phyloP scores from a whole-genome alignment of 108 stramenopile species.

The Seminavis robusta region DNA sequence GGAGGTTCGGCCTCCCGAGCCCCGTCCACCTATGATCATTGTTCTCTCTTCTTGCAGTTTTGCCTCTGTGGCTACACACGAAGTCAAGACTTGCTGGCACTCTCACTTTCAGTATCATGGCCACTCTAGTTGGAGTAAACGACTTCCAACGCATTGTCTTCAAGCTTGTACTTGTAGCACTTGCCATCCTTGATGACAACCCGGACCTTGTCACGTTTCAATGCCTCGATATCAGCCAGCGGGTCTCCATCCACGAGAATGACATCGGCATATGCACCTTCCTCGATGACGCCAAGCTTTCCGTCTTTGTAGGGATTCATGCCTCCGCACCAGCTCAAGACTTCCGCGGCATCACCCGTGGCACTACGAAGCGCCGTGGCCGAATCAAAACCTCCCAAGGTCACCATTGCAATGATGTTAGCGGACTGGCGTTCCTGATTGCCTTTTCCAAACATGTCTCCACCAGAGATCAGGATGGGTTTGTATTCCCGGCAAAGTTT shows the following conservation, averaged over 20 bases:
- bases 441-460: conserved; percentile 1
- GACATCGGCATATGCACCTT: neutral
- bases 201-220: neutral
- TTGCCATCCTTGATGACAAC: neutral
- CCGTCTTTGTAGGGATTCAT: neutral
- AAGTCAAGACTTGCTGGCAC: too few species aligned
- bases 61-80: too few species aligned
- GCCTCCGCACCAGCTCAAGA: neutral
- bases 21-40: too few species aligned
- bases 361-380: neutral
- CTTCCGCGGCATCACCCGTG: neutral
- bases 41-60: too few species aligned
- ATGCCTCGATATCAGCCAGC: neutral
- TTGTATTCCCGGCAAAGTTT: neutral
- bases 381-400: neutral
- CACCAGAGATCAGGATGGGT: neutral
- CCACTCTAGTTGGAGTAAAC: too few species aligned
- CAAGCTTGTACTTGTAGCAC: neutral
- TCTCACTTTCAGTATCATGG: too few species aligned
- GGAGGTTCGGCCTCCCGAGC: too few species aligned
- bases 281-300: neutral
- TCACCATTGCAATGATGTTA: neutral
- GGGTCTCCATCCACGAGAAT: neutral
- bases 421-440: neutral
- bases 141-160: neutral